Evolutionary conservation across 805 yeast species (phyloP), one percentile per base, ranked within the genome.

Genomic region (Naumovozyma baii): DNA sequence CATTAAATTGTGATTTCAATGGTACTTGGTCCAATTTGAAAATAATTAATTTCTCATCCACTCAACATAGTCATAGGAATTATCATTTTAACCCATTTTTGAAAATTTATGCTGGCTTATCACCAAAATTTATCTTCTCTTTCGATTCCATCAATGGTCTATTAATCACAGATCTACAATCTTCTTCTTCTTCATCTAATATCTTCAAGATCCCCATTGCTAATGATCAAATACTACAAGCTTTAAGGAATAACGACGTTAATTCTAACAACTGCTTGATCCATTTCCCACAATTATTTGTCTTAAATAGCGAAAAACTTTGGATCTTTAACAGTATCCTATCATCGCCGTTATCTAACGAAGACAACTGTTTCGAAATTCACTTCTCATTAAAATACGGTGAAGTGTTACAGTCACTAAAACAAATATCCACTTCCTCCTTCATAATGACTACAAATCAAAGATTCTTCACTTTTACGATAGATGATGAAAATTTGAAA

Each of bases 11-110:
- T 48, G 49, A 37, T 45, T 31, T 28, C 20, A 33, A 53, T 37
- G 51, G 50, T 36, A 47, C 52, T 38, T 48, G 49, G 52, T 42
- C 48, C 50, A 42, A 34, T 39, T 33, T 64, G 37, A 54, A 58
- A 39, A 25, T 64, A 18, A 14, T 29, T 19, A n/a, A 19, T 26
- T 22, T 13, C 10, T 18, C 18, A 36, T 2, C 18, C 10, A 18
- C 12, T 19, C 14, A 22, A 12, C 7, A 36, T 28, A n/a, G 15
- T 13, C 9, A 8, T 16, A n/a, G 18, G 7, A 4, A 18, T 19
- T 9, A 8, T 16, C 18, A n/a, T 17, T n/a, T 32, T 32, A n/a
- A 7, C n/a, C 26, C 17, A 18, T 16, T 37, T 17, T 14, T 37
- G 30, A 31, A 37, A 17, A 18, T 37, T 18, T 37, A 20, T 18